These are phyloP conservation scores for Penicillium olsonii DNA, from an alignment of 2,329 filamentous ascomycete species.

Conservation along the genomic window DNA sequence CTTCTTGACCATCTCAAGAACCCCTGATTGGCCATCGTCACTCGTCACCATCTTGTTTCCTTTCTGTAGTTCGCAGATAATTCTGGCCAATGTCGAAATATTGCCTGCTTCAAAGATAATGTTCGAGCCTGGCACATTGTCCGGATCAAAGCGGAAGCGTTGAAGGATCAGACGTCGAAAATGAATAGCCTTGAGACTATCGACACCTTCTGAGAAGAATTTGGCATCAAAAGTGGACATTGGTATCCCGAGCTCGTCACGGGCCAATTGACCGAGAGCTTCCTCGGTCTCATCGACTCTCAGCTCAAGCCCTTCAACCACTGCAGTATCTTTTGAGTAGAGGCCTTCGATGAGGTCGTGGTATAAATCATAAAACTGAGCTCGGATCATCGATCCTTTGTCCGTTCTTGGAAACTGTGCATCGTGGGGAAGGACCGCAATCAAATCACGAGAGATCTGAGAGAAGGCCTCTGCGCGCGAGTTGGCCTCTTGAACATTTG, in stretches of 20 bases:
- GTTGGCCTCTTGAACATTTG: conserved; percentile 43
- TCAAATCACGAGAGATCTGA: conserved; percentile 46
- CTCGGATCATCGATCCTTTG: conserved; percentile 56
- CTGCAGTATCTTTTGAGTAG: conserved; percentile 24
- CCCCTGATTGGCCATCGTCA: conserved; percentile 31
- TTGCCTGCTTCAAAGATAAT: conserved; percentile 48
- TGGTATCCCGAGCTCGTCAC: conserved; percentile 34
- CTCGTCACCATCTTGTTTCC: conserved; percentile 11
- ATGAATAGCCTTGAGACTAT: conserved; percentile 52
- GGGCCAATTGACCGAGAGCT: conserved; percentile 33
- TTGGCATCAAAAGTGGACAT: conserved; percentile 37
- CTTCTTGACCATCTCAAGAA: conserved; percentile 49
- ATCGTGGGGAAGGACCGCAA: conserved; percentile 36
- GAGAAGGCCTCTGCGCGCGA: conserved; percentile 45
- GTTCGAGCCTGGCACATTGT: conserved; percentile 37
- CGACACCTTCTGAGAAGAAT: conserved; percentile 49
- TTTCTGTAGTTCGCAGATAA: conserved; percentile 34
- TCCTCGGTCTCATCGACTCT: conserved; percentile 33
- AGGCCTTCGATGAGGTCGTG: conserved; percentile 44
- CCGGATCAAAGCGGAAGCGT: conserved; percentile 37
- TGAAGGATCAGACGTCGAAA: conserved; percentile 45
- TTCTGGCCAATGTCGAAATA: conserved; percentile 37
- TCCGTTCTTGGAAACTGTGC: conserved; percentile 52
- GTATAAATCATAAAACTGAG: conserved; percentile 51
- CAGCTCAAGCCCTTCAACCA: conserved; percentile 32